Conservation (phyloP, 2,329 filamentous ascomycete genomes). For the Botrytis hyacinthi region DNA sequence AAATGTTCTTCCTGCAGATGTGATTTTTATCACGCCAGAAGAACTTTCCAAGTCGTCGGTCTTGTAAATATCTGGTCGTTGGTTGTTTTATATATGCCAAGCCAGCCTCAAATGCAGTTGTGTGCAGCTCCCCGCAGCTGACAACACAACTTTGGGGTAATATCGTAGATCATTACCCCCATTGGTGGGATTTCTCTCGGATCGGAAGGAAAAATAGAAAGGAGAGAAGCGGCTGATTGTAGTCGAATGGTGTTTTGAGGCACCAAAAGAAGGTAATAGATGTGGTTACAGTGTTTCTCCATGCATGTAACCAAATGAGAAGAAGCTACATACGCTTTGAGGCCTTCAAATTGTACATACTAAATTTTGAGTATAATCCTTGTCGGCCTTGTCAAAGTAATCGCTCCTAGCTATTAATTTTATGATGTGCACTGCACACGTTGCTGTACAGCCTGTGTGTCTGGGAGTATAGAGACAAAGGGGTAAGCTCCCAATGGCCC, state of each 20-base stretch:
- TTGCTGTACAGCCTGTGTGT: not conserved
- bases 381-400: not conserved
- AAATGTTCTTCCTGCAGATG: not conserved
- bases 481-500: not conserved
- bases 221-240: not conserved
- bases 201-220: not conserved
- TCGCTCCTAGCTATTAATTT: not conserved
- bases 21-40: not conserved
- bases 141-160: not conserved
- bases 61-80: not conserved
- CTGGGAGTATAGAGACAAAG: not conserved
- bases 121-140: slow-evolving; percentile 14
- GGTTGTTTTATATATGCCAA: slow-evolving; percentile 6
- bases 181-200: slow-evolving; percentile 17
- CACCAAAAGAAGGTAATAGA: not conserved
- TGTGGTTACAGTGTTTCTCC: not conserved
- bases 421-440: not conserved
- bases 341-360: no score
- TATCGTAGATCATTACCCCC: not conserved
- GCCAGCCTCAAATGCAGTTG: not conserved
- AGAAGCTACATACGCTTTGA: not conserved
- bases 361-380: not conserved
- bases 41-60: not conserved
- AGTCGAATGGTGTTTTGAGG: not conserved
- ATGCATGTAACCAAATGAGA: not conserved